These are phyloP conservation scores for Curvularia lunata DNA, from an alignment of 2,329 filamentous ascomycete genomes.

Conservation along the genomic window DNA sequence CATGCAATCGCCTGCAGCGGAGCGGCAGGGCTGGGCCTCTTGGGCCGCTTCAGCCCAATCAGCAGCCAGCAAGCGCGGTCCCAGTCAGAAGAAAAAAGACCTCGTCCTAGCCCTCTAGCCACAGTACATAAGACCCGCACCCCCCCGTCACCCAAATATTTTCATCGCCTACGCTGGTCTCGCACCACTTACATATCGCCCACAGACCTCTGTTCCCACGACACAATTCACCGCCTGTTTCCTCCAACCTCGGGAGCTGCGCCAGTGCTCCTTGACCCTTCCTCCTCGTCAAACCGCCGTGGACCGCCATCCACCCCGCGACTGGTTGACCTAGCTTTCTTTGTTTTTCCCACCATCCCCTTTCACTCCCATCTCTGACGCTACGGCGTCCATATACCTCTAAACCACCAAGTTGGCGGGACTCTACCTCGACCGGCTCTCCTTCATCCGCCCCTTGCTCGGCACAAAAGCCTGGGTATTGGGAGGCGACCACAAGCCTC, in stretches of 20 bases:
- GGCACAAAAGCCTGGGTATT: constrained; percentile 94
- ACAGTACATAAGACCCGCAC: constrained; percentile 18
- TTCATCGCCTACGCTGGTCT: constrained; percentile 39
- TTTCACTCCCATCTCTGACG: constrained; percentile 37
- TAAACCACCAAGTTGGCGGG: constrained; percentile 93
- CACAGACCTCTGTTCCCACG: constrained; percentile 1
- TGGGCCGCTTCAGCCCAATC: constrained; percentile 18
- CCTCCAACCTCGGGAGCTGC: constrained; percentile 15
- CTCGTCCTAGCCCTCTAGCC: constrained; percentile 9
- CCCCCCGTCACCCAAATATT: constrained; percentile 22
- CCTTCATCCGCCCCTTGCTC: constrained; percentile 85
- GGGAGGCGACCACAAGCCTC: constrained; percentile 90
- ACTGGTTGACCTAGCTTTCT: constrained; percentile 33
- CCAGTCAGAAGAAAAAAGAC: constrained; percentile 18
- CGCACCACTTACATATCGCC: constrained; percentile 13
- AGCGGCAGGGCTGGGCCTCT: neutral
- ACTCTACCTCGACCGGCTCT: constrained; percentile 72
- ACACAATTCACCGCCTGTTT: constrained; percentile 1
- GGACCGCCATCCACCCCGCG: constrained; percentile 27
- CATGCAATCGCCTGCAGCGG: constrained; percentile 2
- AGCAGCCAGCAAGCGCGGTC: constrained; percentile 1
- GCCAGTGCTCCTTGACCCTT: constrained; percentile 16
- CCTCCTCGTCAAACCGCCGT: constrained; percentile 24
- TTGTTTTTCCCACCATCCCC: constrained; percentile 31
- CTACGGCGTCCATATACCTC: constrained; percentile 47